Conservation (phyloP, 345 rosid species). For the Hypericum perforatum region DNA sequence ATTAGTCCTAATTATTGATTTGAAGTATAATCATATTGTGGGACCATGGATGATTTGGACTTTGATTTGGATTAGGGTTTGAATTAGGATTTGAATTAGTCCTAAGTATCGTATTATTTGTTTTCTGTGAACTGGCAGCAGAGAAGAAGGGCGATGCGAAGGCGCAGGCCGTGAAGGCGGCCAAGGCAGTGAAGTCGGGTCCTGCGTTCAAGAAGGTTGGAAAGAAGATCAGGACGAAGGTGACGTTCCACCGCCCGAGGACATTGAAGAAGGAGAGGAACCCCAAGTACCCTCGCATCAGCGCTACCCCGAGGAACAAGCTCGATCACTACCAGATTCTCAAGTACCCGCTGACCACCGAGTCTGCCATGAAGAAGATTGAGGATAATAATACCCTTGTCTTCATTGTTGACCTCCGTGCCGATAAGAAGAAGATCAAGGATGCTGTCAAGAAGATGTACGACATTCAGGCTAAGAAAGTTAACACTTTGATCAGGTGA, state of each 20-base stretch:
- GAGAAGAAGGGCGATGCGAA: slow-evolving; percentile 65
- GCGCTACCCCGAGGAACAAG: slow-evolving; percentile 90
- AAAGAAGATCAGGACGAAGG: slow-evolving; percentile 73
- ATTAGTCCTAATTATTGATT: no score
- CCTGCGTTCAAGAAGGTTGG: slow-evolving; percentile 65
- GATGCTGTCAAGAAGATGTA: slow-evolving; percentile 93
- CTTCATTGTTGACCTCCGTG: slow-evolving; percentile 89
- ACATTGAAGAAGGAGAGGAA: slow-evolving; percentile 68
- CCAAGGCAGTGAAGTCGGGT: slow-evolving; percentile 80
- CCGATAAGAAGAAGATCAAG: slow-evolving; percentile 88
- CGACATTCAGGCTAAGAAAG: slow-evolving; percentile 88
- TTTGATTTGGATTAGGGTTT: no score
- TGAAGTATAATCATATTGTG: no score
- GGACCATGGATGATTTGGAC: no score
- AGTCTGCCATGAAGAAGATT: slow-evolving; percentile 90
- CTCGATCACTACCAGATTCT: slow-evolving; percentile 86
- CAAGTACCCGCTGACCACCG: slow-evolving; percentile 86
- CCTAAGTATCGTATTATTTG: no score
- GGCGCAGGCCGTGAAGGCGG: slow-evolving; percentile 84
- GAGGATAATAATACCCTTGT: slow-evolving; percentile 94
- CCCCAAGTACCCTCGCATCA: slow-evolving; percentile 67
- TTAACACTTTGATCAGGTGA: slow-evolving; percentile 86
- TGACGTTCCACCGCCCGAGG: slow-evolving; percentile 88
- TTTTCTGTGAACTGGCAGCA: slow-evolving; percentile 34
- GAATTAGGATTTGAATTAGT: no score